Conservation (phyloP, 371 early-diverging fungal genomes). For the Parasitella parasitica region DNA sequence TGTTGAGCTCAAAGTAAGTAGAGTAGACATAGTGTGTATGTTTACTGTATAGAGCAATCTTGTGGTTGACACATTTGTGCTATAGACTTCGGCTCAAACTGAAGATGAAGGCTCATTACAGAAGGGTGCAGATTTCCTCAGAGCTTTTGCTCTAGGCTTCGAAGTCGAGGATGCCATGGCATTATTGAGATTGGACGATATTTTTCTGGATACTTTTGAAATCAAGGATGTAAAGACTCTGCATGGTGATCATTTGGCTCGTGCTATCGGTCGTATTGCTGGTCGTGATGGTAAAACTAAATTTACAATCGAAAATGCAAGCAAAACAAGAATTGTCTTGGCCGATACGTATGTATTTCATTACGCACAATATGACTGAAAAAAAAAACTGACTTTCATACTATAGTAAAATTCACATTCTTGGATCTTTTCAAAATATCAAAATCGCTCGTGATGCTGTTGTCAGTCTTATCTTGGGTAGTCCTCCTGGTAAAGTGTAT, state of each 20-base stretch:
- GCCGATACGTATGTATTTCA: constrained; percentile 82
- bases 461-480: constrained; percentile 94
- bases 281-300: constrained; percentile 99
- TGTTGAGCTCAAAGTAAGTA: constrained; percentile 85
- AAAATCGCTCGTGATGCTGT: constrained; percentile 97
- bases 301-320: constrained; percentile 90
- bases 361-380: background rate
- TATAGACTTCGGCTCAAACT: constrained; percentile 77
- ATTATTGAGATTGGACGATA: constrained; percentile 91
- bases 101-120: constrained; percentile 88
- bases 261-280: constrained; percentile 99
- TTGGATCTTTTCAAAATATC: constrained; percentile 97
- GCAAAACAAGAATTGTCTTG: constrained; percentile 96
- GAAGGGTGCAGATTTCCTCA: constrained; percentile 94
- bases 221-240: constrained; percentile 98
- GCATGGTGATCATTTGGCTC: constrained; percentile 93
- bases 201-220: constrained; percentile 96
- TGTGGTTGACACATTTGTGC: background rate
- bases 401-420: constrained; percentile 87
- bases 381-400: background rate
- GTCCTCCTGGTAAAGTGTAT: constrained; percentile 98
- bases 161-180: constrained; percentile 95
- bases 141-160: constrained; percentile 92
- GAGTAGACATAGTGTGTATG: background rate
- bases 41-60: background rate